Percentiles rank a stretch among this genome's conserved stretches.
phyloP scores from a whole-genome alignment of 2,329 filamentous ascomycete species.

The Pseudohalonectria lignicola region DNA sequence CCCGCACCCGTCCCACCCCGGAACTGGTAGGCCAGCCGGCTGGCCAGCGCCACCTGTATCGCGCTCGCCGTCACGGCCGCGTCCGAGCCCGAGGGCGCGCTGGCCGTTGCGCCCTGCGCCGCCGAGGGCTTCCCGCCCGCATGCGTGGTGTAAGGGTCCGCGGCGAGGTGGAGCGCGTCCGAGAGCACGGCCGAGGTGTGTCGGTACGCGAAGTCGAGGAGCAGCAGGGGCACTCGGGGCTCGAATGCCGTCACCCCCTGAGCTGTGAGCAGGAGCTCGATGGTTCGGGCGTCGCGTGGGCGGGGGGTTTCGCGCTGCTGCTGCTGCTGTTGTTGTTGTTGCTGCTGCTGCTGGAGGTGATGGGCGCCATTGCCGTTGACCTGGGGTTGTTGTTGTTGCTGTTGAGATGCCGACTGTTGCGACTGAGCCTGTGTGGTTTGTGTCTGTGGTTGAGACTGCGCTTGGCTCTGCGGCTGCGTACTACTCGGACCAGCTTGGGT shows the following conservation, averaged over 20 bases:
- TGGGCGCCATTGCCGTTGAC: constrained; percentile 7
- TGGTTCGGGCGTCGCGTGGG: constrained; percentile 67
- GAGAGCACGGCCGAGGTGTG: constrained; percentile 63
- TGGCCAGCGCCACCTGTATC: constrained; percentile 61
- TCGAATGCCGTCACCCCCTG: constrained; percentile 74
- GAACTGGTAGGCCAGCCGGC: constrained; percentile 60
- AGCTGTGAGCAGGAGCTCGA: constrained; percentile 69
- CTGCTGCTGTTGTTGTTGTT: constrained; percentile 11
- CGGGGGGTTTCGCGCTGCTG: constrained; percentile 34
- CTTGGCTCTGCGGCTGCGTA: not conserved
- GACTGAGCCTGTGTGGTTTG: not conserved
- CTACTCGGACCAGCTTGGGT: not conserved
- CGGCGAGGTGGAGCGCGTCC: constrained; percentile 58
- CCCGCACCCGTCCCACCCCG: constrained; percentile 29
- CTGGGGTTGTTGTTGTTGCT: constrained; percentile 9
- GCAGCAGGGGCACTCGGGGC: constrained; percentile 68
- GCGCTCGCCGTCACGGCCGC: constrained; percentile 54
- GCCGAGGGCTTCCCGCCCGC: constrained; percentile 41
- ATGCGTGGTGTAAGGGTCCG: constrained; percentile 55
- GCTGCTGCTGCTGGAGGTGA: constrained; percentile 8
- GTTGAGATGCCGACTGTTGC: not conserved
- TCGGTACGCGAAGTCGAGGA: constrained; percentile 80
- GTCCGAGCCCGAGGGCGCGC: constrained; percentile 33
- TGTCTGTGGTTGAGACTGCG: not conserved
- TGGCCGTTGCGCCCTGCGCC: constrained; percentile 34